Evolutionary conservation across 2,329 filamentous ascomycete species (phyloP).

Genomic region (Fusarium verticillioides): DNA sequence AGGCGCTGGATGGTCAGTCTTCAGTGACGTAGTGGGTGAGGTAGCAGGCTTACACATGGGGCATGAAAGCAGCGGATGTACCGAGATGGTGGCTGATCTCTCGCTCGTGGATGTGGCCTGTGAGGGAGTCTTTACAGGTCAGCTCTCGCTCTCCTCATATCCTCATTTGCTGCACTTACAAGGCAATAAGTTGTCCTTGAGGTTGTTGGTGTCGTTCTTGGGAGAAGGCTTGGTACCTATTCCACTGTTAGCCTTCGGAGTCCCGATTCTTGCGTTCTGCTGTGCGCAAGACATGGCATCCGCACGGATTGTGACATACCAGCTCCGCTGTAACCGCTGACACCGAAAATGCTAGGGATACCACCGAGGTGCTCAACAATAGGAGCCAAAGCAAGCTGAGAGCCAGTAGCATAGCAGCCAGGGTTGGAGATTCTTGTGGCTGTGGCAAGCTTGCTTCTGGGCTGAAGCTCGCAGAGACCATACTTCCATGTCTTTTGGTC

Average conservation of each 20-base stretch:
- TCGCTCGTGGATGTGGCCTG: constrained; percentile 93
- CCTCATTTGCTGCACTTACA: constrained; percentile 58
- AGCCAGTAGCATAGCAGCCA: constrained; percentile 94
- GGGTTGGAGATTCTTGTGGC: constrained; percentile 90
- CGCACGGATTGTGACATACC: constrained; percentile 47
- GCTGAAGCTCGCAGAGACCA: constrained; percentile 84
- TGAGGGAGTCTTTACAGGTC: constrained; percentile 53
- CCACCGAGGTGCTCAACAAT: constrained; percentile 80
- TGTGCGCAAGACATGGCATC: neutral
- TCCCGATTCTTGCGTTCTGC: neutral
- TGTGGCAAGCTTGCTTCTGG: constrained; percentile 77
- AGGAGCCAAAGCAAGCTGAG: constrained; percentile 88
- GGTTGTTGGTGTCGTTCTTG: constrained; percentile 88
- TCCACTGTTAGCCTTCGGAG: constrained; percentile 69
- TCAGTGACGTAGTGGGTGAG: neutral
- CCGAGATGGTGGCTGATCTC: constrained; percentile 87
- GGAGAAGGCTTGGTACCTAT: constrained; percentile 87
- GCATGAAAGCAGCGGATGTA: constrained; percentile 82
- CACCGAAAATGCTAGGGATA: constrained; percentile 85
- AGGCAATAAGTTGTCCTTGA: constrained; percentile 88
- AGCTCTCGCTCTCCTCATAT: neutral
- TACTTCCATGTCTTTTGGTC: constrained; percentile 69
- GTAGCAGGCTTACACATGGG: constrained; percentile 70
- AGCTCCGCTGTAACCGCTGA: constrained; percentile 93
- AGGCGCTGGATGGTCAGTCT: constrained; percentile 58